phyloP scores from a whole-genome alignment of 805 yeast genomes.

The Zygoascus tannicola region DNA sequence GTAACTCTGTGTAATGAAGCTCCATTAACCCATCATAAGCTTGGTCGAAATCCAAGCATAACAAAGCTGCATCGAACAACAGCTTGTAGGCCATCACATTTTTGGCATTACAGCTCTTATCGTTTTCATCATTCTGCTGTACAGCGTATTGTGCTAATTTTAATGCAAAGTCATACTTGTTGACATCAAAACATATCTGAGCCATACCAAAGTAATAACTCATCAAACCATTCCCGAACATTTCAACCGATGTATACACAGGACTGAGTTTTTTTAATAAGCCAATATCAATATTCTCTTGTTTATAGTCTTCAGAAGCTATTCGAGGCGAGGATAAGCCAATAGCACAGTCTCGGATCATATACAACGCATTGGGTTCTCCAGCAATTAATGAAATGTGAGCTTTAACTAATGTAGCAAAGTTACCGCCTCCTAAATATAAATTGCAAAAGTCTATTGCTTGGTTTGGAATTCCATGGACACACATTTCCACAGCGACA shows the following conservation, averaged over 20 bases:
- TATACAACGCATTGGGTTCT: slow-evolving; percentile 24
- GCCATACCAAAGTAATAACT: slow-evolving; percentile 7
- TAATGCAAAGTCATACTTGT: slow-evolving; percentile 26
- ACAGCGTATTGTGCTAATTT: slow-evolving; percentile 27
- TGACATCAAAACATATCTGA: background rate
- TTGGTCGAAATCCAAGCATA: slow-evolving; percentile 24
- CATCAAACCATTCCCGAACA: slow-evolving; percentile 3
- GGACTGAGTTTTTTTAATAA: background rate
- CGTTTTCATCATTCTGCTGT: slow-evolving; percentile 14
- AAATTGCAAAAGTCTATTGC: slow-evolving; percentile 7
- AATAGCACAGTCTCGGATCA: slow-evolving; percentile 25
- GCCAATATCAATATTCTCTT: slow-evolving; percentile 10
- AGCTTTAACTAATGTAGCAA: slow-evolving; percentile 22
- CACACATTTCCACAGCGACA: background rate
- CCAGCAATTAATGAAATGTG: slow-evolving; percentile 19
- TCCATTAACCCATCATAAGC: slow-evolving; percentile 30
- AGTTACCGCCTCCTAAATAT: slow-evolving; percentile 7
- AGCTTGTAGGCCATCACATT: slow-evolving; percentile 3
- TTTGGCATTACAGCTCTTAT: background rate
- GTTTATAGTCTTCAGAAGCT: slow-evolving; percentile 2
- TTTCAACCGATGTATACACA: background rate
- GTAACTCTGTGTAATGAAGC: slow-evolving; percentile 8
- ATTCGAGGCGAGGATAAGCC: slow-evolving; percentile 18
- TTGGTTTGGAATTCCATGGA: slow-evolving; percentile 1
- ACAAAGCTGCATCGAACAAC: slow-evolving; percentile 22